Evolutionary conservation across 352 stramenopile genomes (phyloP), one percentile per base, ranked within the genome.

Genomic region (Pseudoperonospora humuli): DNA sequence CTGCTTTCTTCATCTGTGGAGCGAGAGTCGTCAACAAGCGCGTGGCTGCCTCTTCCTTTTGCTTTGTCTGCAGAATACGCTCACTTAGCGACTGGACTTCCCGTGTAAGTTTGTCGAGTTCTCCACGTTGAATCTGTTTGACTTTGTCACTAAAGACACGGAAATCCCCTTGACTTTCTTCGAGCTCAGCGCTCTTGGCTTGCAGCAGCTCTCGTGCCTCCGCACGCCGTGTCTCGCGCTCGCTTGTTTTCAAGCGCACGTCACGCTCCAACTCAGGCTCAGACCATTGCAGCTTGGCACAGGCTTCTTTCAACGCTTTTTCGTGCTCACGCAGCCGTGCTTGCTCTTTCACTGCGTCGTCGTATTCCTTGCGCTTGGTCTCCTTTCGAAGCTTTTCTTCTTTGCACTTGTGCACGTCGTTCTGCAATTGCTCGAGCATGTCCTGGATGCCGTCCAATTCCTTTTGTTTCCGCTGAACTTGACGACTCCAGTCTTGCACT

Each of bases 321-420:
- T 87, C 79, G 38, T 69, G 54, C 7, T 84, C 67, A 5, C 62
- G 68, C 24, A 91, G 23, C 18, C 64, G 59, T 10, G 45, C 54
- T 45, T 87, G 77, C 19, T 86, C 70, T 25, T 59, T 65, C 1
- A 69, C 41, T 1, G 73, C 64, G 15, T 60, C 58, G 17, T 86
- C 63, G 19, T 85, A 78, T 21, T 75, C 61, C 17, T 67, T 70
- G 0, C 72, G 68, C 47, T 74, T 61, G 14, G 71, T 60, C 13
- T 80, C 67, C 32, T 86, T 33, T 1, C 27, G 24, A 2, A 75
- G 42, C 39, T 84, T 85, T 17, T 81, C 64, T 44, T 86, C 59
- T 34, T 64, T 72, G 15, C 60, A 66, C n/a, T 63, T 76, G 43
- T 76, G 46, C 17, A 85, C n/a, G 34, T 90, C 75, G 25, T 70